phyloP scores from a whole-genome alignment of 345 rosid species.

The Toxicodendron radicans region DNA sequence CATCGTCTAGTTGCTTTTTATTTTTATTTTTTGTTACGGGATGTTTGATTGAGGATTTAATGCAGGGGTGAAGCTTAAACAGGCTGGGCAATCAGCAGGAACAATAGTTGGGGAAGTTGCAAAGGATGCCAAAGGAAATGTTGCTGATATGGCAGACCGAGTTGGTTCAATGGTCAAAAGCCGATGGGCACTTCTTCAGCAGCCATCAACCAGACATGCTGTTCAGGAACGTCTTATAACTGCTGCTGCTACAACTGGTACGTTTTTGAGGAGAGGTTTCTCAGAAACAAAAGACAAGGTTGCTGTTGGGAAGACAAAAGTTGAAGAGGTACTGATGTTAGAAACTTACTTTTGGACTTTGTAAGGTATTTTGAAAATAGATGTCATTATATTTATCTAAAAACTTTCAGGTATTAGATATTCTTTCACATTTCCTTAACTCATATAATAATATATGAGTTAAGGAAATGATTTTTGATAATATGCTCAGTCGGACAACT shows the following conservation, averaged over 20 bases:
- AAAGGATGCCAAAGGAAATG: slow-evolving; percentile 93
- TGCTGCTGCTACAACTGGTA: slow-evolving; percentile 91
- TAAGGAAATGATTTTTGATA: not conserved
- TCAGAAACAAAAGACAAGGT: slow-evolving; percentile 91
- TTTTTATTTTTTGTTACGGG: slow-evolving; percentile 5
- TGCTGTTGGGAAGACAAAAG: slow-evolving; percentile 80
- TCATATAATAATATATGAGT: not conserved
- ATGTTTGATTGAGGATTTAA: slow-evolving; percentile 17
- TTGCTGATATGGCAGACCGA: slow-evolving; percentile 74
- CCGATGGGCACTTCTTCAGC: slow-evolving; percentile 81
- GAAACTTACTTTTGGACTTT: slow-evolving; percentile 3
- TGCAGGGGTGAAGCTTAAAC: slow-evolving; percentile 78
- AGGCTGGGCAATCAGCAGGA: slow-evolving; percentile 85
- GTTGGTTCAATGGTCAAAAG: slow-evolving; percentile 68
- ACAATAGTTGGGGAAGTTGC: slow-evolving; percentile 81
- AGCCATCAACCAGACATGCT: slow-evolving; percentile 82
- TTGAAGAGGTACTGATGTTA: slow-evolving; percentile 73
- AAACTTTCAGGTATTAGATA: not conserved
- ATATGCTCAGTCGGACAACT: not conserved
- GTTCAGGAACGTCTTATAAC: slow-evolving; percentile 77
- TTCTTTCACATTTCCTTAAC: not conserved
- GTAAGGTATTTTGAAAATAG: not conserved
- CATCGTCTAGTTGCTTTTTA: not conserved
- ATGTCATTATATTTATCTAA: not conserved
- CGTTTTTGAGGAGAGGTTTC: slow-evolving; percentile 74